Evolutionary conservation across 345 rosid species (phyloP).

Genomic region (Eucalyptus leucophloia): DNA sequence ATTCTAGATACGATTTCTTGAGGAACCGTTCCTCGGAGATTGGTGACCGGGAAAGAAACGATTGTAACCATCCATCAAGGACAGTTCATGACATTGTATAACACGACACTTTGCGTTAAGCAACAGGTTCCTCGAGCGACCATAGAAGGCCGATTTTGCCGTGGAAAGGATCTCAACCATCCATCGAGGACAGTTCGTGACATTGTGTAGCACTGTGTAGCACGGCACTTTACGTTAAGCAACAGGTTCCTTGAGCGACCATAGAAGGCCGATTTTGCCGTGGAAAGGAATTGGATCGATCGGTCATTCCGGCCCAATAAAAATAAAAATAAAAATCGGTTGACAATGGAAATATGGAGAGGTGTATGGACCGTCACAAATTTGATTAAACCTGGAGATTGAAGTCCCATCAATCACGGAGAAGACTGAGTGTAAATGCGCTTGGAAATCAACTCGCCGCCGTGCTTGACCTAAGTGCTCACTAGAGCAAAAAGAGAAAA

Average conservation of each 20-base stretch:
- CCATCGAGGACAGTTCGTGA: background rate
- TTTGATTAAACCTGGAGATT: background rate
- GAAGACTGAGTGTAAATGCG: background rate
- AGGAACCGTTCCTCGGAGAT: background rate
- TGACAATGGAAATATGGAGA: background rate
- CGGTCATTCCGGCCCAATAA: too few species aligned
- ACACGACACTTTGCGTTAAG: background rate
- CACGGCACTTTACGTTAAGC: background rate
- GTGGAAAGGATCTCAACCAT: background rate
- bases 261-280: background rate
- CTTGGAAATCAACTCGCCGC: background rate
- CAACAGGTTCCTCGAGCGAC: background rate
- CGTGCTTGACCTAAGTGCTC: background rate
- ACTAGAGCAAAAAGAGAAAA: background rate
- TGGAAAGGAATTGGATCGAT: background rate
- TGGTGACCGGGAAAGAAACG: background rate
- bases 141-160: background rate
- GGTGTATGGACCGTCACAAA: background rate
- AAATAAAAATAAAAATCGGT: too few species aligned
- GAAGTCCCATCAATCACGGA: background rate
- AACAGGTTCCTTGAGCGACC: background rate
- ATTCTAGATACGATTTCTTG: background rate
- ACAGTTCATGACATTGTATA: background rate
- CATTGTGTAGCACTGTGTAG: fast-evolving
- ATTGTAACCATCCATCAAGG: background rate